Percentiles rank a stretch among this genome's conserved stretches.
These are phyloP conservation scores for Ceriops decandra DNA, from an alignment of 345 rosid genomes.

Conservation along the genomic window DNA sequence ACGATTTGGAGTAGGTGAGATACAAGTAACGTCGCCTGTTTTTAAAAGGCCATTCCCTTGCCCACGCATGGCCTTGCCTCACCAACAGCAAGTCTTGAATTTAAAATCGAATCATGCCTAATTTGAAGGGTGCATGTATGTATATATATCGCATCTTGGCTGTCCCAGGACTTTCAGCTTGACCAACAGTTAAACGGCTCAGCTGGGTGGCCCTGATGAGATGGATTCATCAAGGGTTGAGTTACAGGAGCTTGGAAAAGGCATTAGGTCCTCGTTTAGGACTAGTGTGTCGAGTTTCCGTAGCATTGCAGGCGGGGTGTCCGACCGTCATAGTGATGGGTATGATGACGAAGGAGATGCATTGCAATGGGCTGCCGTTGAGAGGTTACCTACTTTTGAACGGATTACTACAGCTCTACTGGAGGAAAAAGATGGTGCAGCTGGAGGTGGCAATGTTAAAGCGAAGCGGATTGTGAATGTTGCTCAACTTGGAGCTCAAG, in stretches of 20 bases:
- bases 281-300: slow-evolving; percentile 41
- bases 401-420: slow-evolving; percentile 54
- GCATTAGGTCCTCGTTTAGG: slow-evolving; percentile 57
- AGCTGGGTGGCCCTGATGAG: slow-evolving; percentile 48
- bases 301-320: slow-evolving; percentile 32
- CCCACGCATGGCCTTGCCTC: slow-evolving; percentile 12
- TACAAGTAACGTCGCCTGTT: too few relatives aligned
- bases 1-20: too few relatives aligned
- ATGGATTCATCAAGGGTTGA: slow-evolving; percentile 62
- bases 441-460: slow-evolving; percentile 11
- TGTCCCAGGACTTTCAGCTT: not conserved
- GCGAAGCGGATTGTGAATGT: slow-evolving; percentile 46
- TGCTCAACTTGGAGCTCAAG: slow-evolving; percentile 50
- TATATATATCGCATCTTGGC: not conserved
- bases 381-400: slow-evolving; percentile 64
- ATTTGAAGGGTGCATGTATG: not conserved
- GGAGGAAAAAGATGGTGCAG: slow-evolving; percentile 14
- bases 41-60: not conserved
- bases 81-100: not conserved
- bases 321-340: not conserved
- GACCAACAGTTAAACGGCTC: slow-evolving; percentile 48
- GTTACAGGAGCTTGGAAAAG: slow-evolving; percentile 59
- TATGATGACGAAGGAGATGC: slow-evolving; percentile 42
- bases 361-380: slow-evolving; percentile 61
- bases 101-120: not conserved